These are phyloP conservation scores for Xanthoparmelia taractica DNA, from an alignment of 495 filamentous ascomycete species.

Conservation along the genomic window DNA sequence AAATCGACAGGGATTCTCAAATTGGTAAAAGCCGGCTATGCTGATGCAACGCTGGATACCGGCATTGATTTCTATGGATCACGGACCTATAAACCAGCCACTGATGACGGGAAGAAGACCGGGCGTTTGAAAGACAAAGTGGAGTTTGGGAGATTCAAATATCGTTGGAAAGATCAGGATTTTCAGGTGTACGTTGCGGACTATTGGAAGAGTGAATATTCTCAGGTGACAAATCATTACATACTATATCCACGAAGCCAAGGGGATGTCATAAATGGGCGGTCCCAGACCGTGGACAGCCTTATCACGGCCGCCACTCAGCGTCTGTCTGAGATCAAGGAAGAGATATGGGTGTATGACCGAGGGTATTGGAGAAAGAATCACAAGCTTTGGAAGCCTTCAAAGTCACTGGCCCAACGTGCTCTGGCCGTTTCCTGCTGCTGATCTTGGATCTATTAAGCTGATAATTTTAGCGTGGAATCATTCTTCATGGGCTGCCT, in stretches of 20 bases:
- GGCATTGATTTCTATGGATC: conserved; percentile 13
- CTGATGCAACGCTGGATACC: conserved; percentile 10
- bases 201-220: conserved; percentile 14
- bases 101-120: neutral
- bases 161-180: conserved; percentile 13
- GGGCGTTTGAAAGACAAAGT: conserved; percentile 9
- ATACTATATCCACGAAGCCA: conserved; percentile 15
- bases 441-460: too few species aligned
- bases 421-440: too few species aligned
- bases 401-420: too few species aligned
- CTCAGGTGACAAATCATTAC: conserved; percentile 9
- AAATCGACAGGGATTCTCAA: conserved; percentile 25
- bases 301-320: conserved; percentile 45
- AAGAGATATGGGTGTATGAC: conserved; percentile 61
- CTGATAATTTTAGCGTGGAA: too few species aligned
- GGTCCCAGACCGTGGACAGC: conserved; percentile 33
- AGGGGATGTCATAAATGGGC: conserved; percentile 3
- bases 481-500: conserved; percentile 32
- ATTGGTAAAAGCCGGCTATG: conserved; percentile 21
- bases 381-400: conserved; percentile 47
- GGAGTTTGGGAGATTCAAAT: conserved; percentile 12
- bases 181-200: conserved; percentile 19
- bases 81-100: conserved; percentile 6
- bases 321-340: conserved; percentile 45
- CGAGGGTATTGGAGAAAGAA: conserved; percentile 52